Percentiles rank a stretch among this genome's conserved stretches.
Evolutionary conservation across 2,329 filamentous ascomycete species (phyloP).

Genomic region (Cladosporium sphaerospermum): DNA sequence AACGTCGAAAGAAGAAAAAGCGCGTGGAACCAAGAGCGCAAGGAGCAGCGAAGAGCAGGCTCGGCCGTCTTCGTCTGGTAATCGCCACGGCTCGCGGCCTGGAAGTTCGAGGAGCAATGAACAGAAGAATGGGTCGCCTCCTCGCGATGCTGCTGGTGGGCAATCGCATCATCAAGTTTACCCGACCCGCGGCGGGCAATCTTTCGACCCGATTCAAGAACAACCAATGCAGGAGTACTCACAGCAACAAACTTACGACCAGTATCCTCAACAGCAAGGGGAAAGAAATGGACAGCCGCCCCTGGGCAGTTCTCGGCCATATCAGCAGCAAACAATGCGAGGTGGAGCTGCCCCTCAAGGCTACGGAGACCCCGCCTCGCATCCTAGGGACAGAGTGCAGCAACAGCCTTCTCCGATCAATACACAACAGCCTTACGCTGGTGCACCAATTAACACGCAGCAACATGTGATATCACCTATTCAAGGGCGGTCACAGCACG

Average conservation of each 20-base stretch:
- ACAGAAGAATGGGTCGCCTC: slow-evolving; percentile 2
- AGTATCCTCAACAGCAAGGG: not conserved
- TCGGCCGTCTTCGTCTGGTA: slow-evolving; percentile 12
- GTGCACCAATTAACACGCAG: not conserved
- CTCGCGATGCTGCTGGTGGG: not conserved
- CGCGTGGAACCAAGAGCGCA: slow-evolving; percentile 12
- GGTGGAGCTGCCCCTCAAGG: not conserved
- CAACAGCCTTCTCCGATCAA: not conserved
- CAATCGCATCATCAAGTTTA: slow-evolving; percentile 2
- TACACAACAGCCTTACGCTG: not conserved
- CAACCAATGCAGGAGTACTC: slow-evolving; percentile 3
- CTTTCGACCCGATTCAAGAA: slow-evolving; percentile 11
- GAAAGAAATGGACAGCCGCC: not conserved
- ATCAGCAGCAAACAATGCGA: not conserved
- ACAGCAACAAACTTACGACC: slow-evolving; percentile 15
- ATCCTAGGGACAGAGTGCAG: not conserved
- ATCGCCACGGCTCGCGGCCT: slow-evolving; percentile 6
- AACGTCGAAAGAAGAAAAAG: slow-evolving; percentile 25
- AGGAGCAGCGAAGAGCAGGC: slow-evolving; percentile 18
- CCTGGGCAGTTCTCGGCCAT: not conserved
- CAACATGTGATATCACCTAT: not conserved
- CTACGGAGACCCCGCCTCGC: not conserved
- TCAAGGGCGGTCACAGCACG: not conserved
- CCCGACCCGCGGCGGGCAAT: not conserved
- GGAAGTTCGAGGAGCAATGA: slow-evolving; percentile 11